Evolutionary conservation across 805 yeast genomes (phyloP).

Genomic region (Wickerhamomyces queroliae): DNA sequence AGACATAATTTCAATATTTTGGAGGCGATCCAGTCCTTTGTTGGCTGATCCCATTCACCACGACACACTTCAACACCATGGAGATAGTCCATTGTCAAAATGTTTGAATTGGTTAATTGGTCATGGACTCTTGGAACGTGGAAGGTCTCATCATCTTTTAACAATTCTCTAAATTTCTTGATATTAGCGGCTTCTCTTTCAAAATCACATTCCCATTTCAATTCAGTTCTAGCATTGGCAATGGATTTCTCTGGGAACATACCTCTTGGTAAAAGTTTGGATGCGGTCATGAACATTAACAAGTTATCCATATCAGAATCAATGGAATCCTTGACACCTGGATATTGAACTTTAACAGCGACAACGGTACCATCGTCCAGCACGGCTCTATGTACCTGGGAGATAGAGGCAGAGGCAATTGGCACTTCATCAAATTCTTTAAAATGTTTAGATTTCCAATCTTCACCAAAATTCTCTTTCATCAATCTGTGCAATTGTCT

Average conservation of each 20-base stretch:
- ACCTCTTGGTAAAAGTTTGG: slow-evolving; percentile 84
- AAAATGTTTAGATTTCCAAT: slow-evolving; percentile 70
- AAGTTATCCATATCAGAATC: slow-evolving; percentile 91
- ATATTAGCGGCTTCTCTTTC: slow-evolving; percentile 79
- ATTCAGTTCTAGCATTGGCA: slow-evolving; percentile 86
- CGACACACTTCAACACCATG: slow-evolving; percentile 78
- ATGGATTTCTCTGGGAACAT: slow-evolving; percentile 86
- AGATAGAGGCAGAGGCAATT: slow-evolving; percentile 95
- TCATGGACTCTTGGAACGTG: slow-evolving; percentile 78
- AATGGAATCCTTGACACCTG: slow-evolving; percentile 91
- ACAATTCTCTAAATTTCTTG: slow-evolving; percentile 57
- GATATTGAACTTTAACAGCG: slow-evolving; percentile 95
- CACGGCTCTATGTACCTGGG: slow-evolving; percentile 89
- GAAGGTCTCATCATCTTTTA: slow-evolving; percentile 57
- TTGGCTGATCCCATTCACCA: slow-evolving; percentile 68
- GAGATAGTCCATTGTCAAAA: slow-evolving; percentile 86
- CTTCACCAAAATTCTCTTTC: slow-evolving; percentile 63
- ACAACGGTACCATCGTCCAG: slow-evolving; percentile 63
- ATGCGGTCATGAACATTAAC: slow-evolving; percentile 76
- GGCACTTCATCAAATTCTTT: slow-evolving; percentile 80
- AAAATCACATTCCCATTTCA: slow-evolving; percentile 98
- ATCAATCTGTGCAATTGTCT: slow-evolving; percentile 78
- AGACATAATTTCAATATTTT: slow-evolving; percentile 84
- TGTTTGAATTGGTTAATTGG: slow-evolving; percentile 72
- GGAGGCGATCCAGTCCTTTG: slow-evolving; percentile 76